These are phyloP conservation scores for Chamaecyparis obtusa DNA, from an alignment of 75 land plant species.

Conservation along the genomic window DNA sequence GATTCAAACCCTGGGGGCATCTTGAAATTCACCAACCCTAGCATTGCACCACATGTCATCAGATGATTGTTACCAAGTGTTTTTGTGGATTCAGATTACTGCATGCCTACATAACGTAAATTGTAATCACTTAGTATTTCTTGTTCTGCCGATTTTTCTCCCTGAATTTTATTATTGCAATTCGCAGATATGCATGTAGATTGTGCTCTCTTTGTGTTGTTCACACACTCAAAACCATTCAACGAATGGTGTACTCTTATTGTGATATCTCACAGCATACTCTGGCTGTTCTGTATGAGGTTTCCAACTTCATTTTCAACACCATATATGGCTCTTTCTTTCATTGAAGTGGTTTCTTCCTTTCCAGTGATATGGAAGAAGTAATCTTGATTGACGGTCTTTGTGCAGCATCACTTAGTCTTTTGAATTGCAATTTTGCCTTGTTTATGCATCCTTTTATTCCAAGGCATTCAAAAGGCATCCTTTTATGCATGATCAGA, in stretches of 20 bases:
- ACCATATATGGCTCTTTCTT: neutral
- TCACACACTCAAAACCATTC: neutral
- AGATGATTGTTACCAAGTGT: neutral
- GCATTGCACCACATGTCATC: neutral
- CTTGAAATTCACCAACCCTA: neutral
- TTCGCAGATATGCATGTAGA: too few species aligned
- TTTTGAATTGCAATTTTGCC: constrained; percentile 2
- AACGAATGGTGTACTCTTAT: neutral
- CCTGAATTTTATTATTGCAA: neutral
- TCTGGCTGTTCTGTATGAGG: neutral
- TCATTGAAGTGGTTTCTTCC: neutral
- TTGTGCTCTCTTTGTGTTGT: neutral
- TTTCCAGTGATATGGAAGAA: neutral
- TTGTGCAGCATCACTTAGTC: neutral
- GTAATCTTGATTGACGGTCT: neutral
- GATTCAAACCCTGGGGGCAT: neutral
- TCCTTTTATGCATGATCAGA: neutral
- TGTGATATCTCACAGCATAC: neutral
- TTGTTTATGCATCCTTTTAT: neutral
- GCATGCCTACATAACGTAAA: neutral
- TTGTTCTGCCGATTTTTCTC: neutral
- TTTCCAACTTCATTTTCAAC: neutral
- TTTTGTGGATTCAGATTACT: neutral
- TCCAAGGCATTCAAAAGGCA: neutral
- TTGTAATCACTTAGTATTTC: neutral